A percentile compares a stretch with the other conserved stretches of the same genome.
Conservation (phyloP, 1,284 basidiomycete genomes). For the Puccinia horiana region DNA sequence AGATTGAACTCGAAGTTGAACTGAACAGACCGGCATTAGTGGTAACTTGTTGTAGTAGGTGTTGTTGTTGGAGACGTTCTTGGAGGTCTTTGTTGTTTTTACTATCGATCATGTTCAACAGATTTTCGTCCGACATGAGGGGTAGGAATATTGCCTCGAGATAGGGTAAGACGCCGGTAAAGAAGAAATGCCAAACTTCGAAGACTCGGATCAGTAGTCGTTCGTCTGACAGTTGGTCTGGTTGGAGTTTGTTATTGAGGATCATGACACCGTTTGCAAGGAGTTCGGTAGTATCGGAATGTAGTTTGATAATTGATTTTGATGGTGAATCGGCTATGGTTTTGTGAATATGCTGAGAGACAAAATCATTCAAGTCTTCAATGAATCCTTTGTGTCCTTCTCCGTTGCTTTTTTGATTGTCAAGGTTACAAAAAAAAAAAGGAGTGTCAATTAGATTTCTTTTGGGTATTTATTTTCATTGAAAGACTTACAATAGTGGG, state of each 20-base stretch:
- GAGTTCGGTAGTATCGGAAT: constrained; percentile 26
- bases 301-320: constrained; percentile 37
- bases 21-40: constrained; percentile 22
- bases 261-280: constrained; percentile 40
- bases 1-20: constrained; percentile 10
- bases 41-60: constrained; percentile 44
- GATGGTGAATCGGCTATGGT: constrained; percentile 43
- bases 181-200: constrained; percentile 56
- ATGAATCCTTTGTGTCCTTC: constrained; percentile 48
- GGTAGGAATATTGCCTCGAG: constrained; percentile 56
- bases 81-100: constrained; percentile 40
- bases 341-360: constrained; percentile 40
- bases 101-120: constrained; percentile 53
- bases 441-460: neutral
- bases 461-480: neutral
- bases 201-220: constrained; percentile 53
- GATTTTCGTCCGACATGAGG: constrained; percentile 53
- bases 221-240: constrained; percentile 54
- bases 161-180: constrained; percentile 55
- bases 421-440: neutral
- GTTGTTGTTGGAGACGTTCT: constrained; percentile 40
- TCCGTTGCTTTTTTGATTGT: constrained; percentile 27
- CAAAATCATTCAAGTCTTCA: constrained; percentile 47
- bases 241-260: constrained; percentile 54
- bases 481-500: constrained; percentile 37